Percentiles rank a stretch among this genome's conserved stretches.
phyloP scores from a whole-genome alignment of 495 filamentous ascomycete genomes.

The Friedmanniomyces simplex region DNA sequence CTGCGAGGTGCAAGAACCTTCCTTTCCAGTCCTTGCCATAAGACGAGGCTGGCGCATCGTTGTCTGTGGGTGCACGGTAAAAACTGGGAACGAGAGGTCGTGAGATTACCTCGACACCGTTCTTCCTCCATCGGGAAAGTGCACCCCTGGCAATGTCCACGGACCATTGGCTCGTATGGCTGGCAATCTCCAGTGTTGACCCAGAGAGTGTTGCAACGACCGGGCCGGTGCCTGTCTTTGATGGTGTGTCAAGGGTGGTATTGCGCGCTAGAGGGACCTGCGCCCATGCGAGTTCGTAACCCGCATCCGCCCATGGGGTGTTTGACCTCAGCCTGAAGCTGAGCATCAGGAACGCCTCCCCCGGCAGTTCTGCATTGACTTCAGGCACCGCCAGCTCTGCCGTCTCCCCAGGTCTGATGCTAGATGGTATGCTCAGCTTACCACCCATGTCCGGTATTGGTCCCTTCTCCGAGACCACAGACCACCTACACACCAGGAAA shows the following conservation, averaged over 20 bases:
- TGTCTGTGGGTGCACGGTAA: conserved; percentile 10
- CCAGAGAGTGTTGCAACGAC: not conserved
- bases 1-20: not conserved
- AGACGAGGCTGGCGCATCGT: not conserved
- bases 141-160: not conserved
- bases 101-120: conserved; percentile 1
- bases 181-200: not conserved
- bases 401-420: not conserved
- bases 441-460: not conserved
- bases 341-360: not conserved
- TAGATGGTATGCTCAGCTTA: not conserved
- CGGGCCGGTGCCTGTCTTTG: not conserved
- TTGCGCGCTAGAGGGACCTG: not conserved
- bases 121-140: conserved; percentile 4
- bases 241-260: no score
- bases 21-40: conserved; percentile 6
- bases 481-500: conserved; percentile 4
- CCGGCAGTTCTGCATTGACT: not conserved
- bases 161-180: not conserved
- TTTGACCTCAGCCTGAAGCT: conserved; percentile 6
- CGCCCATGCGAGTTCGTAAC: conserved; percentile 1
- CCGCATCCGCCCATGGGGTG: conserved; percentile 7
- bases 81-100: conserved; percentile 4
- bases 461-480: not conserved
- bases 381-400: not conserved